Evolutionary conservation across 2,329 filamentous ascomycete genomes (phyloP).

Genomic region (Allantophomopsis cytisporea): DNA sequence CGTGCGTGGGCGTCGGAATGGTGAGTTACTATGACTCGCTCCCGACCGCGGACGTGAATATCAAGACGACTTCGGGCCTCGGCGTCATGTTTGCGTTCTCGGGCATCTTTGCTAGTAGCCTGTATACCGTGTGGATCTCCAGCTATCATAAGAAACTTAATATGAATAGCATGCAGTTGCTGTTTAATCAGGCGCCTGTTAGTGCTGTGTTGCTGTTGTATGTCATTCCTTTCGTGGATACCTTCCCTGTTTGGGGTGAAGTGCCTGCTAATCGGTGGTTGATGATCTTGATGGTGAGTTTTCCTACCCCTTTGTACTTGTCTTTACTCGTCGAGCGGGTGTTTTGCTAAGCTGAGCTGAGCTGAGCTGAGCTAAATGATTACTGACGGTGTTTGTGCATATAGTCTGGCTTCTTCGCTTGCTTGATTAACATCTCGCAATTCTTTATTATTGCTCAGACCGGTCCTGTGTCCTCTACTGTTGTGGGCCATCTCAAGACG

Average conservation of each 20-base stretch:
- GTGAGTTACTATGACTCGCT: conserved; percentile 58
- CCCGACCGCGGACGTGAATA: conserved; percentile 27
- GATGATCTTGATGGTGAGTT: conserved; percentile 42
- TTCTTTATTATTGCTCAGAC: conserved; percentile 50
- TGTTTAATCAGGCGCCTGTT: conserved; percentile 54
- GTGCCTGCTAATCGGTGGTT: conserved; percentile 37
- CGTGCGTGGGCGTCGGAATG: conserved; percentile 49
- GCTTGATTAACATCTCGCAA: conserved; percentile 50
- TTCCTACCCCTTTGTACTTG: neutral
- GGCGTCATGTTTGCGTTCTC: conserved; percentile 51
- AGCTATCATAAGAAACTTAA: conserved; percentile 51
- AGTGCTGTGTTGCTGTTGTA: conserved; percentile 50
- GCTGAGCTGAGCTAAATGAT: conserved; percentile 10
- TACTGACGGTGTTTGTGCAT: neutral
- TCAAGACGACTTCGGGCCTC: conserved; percentile 40
- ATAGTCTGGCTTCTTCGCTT: conserved; percentile 48
- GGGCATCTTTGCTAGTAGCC: conserved; percentile 49
- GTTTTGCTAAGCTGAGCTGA: too few relatives aligned
- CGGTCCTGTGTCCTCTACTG: conserved; percentile 49
- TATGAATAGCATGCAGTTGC: conserved; percentile 55
- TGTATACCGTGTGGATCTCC: conserved; percentile 58
- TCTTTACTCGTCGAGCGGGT: too few relatives aligned
- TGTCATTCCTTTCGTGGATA: conserved; percentile 51
- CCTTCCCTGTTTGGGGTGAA: conserved; percentile 40
- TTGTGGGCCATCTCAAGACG: conserved; percentile 53